Conservation (phyloP, 768 basidiomycete genomes). For the Leccinellum albellum region DNA sequence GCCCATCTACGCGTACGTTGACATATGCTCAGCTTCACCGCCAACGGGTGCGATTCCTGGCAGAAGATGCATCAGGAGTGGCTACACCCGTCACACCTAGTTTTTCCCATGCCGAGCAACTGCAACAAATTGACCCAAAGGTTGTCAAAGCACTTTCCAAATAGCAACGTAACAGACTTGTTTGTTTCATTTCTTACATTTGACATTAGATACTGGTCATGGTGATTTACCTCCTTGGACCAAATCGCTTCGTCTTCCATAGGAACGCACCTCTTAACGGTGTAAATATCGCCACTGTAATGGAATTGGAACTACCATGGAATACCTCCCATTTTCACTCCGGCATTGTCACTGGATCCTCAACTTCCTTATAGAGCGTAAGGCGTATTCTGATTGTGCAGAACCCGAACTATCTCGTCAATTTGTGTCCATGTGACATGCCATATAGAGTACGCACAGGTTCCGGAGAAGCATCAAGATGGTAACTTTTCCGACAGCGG, state of each 20-base stretch:
- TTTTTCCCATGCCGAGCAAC: slow-evolving; percentile 50
- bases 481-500: slow-evolving; percentile 96
- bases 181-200: slow-evolving; percentile 6
- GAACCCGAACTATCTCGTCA: not conserved
- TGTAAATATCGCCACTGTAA: slow-evolving; percentile 33
- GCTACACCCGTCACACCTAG: slow-evolving; percentile 61
- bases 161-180: slow-evolving; percentile 20
- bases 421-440: slow-evolving; percentile 1
- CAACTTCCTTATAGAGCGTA: slow-evolving; percentile 22
- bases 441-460: slow-evolving; percentile 51
- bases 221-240: slow-evolving; percentile 13
- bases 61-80: slow-evolving; percentile 59
- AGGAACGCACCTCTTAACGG: slow-evolving; percentile 30
- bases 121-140: slow-evolving; percentile 28
- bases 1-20: slow-evolving; percentile 11
- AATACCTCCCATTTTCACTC: slow-evolving; percentile 12
- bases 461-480: slow-evolving; percentile 97
- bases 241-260: slow-evolving; percentile 13
- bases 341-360: not conserved
- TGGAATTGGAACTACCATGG: slow-evolving; percentile 15
- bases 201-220: slow-evolving; percentile 16
- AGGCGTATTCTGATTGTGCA: slow-evolving; percentile 27
- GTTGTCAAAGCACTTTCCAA: slow-evolving; percentile 49
- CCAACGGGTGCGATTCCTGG: slow-evolving; percentile 75
- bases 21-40: slow-evolving; percentile 61